A percentile compares a stretch with the other conserved stretches of the same genome.
phyloP scores from a whole-genome alignment of 805 yeast genomes.

The Ascoidea rubescens region DNA sequence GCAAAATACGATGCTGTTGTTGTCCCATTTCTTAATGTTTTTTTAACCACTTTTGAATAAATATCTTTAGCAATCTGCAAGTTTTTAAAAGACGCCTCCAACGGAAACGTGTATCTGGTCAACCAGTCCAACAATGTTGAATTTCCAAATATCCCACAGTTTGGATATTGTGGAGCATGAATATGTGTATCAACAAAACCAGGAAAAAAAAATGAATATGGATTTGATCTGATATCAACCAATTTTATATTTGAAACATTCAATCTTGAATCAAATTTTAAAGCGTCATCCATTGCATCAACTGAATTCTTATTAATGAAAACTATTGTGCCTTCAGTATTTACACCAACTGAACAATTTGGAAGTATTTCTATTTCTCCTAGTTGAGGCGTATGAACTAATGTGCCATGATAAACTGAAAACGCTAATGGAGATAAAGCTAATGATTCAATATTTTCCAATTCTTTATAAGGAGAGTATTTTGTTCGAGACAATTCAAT shows the following conservation, averaged over 20 bases:
- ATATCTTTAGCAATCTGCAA: slow-evolving; percentile 40
- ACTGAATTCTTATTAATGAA: slow-evolving; percentile 17
- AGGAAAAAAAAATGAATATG: slow-evolving; percentile 54
- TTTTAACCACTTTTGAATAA: slow-evolving; percentile 51
- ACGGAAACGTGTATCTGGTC: slow-evolving; percentile 73
- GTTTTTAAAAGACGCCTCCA: slow-evolving; percentile 58
- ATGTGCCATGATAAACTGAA: slow-evolving; percentile 51
- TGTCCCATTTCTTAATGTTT: slow-evolving; percentile 71
- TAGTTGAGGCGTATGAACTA: slow-evolving; percentile 56
- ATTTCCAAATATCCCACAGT: slow-evolving; percentile 72
- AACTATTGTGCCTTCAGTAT: slow-evolving; percentile 37
- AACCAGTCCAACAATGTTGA: slow-evolving; percentile 86
- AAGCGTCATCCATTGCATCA: too few species aligned
- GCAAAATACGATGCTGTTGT: slow-evolving; percentile 90
- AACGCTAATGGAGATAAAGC: slow-evolving; percentile 6
- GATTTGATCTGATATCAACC: slow-evolving; percentile 21
- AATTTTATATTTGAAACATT: slow-evolving; percentile 18
- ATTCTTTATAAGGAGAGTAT: too few species aligned
- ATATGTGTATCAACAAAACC: slow-evolving; percentile 77
- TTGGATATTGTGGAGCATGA: slow-evolving; percentile 79
- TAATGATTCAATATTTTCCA: too few species aligned
- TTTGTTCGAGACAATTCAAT: too few species aligned
- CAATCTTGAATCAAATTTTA: too few species aligned
- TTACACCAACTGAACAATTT: slow-evolving; percentile 41
- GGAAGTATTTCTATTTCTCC: slow-evolving; percentile 42